Percentiles rank a stretch among this genome's conserved stretches.
Conservation (phyloP, 495 filamentous ascomycete genomes). For the Penicillium taxi region DNA sequence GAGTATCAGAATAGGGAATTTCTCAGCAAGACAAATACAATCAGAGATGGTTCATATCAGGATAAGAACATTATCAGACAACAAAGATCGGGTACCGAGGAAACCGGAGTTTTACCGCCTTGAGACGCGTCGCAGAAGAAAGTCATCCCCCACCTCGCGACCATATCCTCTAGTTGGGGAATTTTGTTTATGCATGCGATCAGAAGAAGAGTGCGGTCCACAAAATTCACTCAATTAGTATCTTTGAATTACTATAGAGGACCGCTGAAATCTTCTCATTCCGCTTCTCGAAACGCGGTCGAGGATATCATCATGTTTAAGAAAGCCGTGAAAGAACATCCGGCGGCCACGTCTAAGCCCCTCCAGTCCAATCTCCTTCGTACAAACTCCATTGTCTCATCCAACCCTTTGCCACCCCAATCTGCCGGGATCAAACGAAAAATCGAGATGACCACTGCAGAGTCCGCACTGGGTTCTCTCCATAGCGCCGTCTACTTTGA, state of each 20-base stretch:
- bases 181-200: slow-evolving; percentile 29
- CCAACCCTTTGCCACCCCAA: slow-evolving; percentile 19
- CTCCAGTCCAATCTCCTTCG: slow-evolving; percentile 30
- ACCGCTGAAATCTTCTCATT: slow-evolving; percentile 17
- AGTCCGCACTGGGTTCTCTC: slow-evolving; percentile 33
- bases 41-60: too few relatives aligned
- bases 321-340: slow-evolving; percentile 37
- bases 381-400: slow-evolving; percentile 15
- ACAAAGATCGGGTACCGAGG: too few relatives aligned
- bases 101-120: too few relatives aligned
- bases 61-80: too few relatives aligned
- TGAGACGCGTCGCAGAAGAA: slow-evolving; percentile 4
- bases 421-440: slow-evolving; percentile 37
- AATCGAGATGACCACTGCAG: slow-evolving; percentile 30
- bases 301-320: slow-evolving; percentile 33
- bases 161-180: not conserved
- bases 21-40: too few relatives aligned
- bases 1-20: too few relatives aligned
- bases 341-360: slow-evolving; percentile 25
- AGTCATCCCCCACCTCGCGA: not conserved
- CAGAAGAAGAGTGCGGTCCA: slow-evolving; percentile 9
- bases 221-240: slow-evolving; percentile 15
- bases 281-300: slow-evolving; percentile 12
- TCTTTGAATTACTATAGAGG: slow-evolving; percentile 19
- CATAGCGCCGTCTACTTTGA: slow-evolving; percentile 44